Evolutionary conservation across 192 early-diverging fungal species (phyloP), one percentile per base, ranked within the genome.

Genomic region (Mortierella claussenii): DNA sequence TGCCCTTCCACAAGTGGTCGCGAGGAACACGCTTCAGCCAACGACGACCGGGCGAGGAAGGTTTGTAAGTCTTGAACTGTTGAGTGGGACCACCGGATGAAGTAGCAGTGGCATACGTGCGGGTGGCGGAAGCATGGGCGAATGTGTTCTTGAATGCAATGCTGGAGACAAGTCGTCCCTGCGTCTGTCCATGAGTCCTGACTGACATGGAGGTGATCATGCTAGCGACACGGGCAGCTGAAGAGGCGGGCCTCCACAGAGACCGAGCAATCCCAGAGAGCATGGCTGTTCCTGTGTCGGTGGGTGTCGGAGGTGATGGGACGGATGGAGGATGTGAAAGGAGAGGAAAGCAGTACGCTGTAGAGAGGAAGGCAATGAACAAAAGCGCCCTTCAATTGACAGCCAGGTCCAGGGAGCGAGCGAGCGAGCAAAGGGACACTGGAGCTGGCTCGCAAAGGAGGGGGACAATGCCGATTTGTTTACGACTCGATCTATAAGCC

Each of bases 41-140:
- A 51, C 94, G 87, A 23, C 89, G 87, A 62, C 96, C 95, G 21
- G 93, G 93, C 7, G 95, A 89, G 6, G 94, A 86, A 1, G 93
- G 89, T 79, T 93, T 98, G 82, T 95, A 95, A 13, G 94, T 90
- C 84, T 97, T 98, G 89, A 97, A 97, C 66, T 91, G 89, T 20
- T 55, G 68, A 15, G 82, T 71, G 10, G 58, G 48, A 6, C 81
- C 47, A 32, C 52, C 34, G 10, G 65, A 30, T 4, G 55, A 37
- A 27, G 28, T 51, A 1, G 28, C 33, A n/a, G 53, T 65, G 27
- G 69, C 76, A 43, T 79, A 79, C 20, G 76, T 45, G 10, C 76
- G 76, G 32, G 65, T n/a, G 3, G 51, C 17, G 6, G 36, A 8
- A 20, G 43, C 31, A 1, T 32, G 32, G 28, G 49, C 3, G 48